A percentile compares a stretch with the other conserved stretches of the same genome.
phyloP scores from a whole-genome alignment of 2,329 filamentous ascomycete genomes.

The Aspergillus intermedius region DNA sequence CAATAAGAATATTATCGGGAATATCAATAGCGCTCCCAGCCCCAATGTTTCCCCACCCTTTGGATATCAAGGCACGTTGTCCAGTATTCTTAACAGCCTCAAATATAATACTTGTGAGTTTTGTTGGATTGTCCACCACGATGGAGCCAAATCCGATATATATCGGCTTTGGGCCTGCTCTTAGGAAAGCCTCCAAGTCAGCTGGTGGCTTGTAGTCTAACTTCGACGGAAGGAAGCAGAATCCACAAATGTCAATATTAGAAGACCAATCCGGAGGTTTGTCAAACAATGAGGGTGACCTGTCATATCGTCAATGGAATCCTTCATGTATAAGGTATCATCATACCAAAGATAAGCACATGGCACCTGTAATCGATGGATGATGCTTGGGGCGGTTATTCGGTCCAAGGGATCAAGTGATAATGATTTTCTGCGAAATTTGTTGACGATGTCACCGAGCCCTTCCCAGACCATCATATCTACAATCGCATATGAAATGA shows the following conservation, averaged over 20 bases:
- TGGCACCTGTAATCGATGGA: conserved; percentile 67
- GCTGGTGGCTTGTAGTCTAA: conserved; percentile 58
- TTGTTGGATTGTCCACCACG: conserved; percentile 67
- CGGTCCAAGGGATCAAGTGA: conserved; percentile 69
- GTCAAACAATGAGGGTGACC: conserved; percentile 64
- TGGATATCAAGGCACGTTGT: conserved; percentile 70
- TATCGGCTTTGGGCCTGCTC: conserved; percentile 61
- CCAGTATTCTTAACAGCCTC: conserved; percentile 61
- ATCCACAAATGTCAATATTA: conserved; percentile 67
- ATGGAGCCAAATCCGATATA: conserved; percentile 79
- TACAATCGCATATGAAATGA: conserved; percentile 70
- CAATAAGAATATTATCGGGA: conserved; percentile 67
- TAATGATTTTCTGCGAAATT: conserved; percentile 46
- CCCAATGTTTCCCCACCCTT: conserved; percentile 77
- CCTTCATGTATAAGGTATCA: conserved; percentile 1
- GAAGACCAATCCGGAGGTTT: conserved; percentile 69
- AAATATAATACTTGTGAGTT: conserved; percentile 63
- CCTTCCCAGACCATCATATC: conserved; percentile 90
- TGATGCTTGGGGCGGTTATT: conserved; percentile 72
- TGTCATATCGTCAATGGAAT: conserved; percentile 12
- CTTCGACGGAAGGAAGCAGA: conserved; percentile 66
- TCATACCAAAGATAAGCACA: conserved; percentile 76
- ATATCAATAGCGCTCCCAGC: conserved; percentile 52
- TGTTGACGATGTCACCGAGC: conserved; percentile 68
- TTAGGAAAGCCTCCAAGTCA: conserved; percentile 59